These are phyloP conservation scores for Flueggea neowawraea DNA, from an alignment of 441 rosid species.

Conservation along the genomic window DNA sequence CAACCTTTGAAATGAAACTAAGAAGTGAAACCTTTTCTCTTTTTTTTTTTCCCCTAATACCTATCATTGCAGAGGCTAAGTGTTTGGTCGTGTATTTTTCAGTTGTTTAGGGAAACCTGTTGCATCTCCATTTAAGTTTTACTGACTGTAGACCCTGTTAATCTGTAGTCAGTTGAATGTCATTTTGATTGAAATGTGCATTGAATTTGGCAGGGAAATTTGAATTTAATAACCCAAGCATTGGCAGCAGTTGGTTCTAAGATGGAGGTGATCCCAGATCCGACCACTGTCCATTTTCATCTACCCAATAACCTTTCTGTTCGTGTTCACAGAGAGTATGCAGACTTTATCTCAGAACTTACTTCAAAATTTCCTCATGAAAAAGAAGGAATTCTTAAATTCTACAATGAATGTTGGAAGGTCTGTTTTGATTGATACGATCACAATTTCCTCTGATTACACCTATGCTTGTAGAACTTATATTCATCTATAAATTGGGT, in stretches of 20 bases:
- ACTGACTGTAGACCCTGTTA: neutral
- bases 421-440: conserved; percentile 41
- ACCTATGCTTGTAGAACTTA: conserved; percentile 18
- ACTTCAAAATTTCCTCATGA: conserved; percentile 77
- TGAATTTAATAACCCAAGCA: conserved; percentile 89
- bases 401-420: conserved; percentile 92
- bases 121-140: neutral
- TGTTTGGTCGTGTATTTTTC: too few relatives aligned
- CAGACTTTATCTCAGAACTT: conserved; percentile 62
- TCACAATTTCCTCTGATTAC: conserved; percentile 8
- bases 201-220: conserved; percentile 66
- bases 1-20: too few relatives aligned
- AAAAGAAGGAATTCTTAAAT: conserved; percentile 76
- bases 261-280: conserved; percentile 96
- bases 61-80: too few relatives aligned
- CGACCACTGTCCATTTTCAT: conserved; percentile 94
- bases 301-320: conserved; percentile 76
- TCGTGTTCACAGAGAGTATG: conserved; percentile 70
- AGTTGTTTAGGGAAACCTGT: too few relatives aligned
- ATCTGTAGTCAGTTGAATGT: neutral
- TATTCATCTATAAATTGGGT: conserved; percentile 16
- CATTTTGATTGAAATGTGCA: conserved; percentile 7
- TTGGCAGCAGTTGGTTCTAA: conserved; percentile 84
- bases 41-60: too few relatives aligned
- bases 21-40: too few relatives aligned